Evolutionary conservation across 1,139 yeast species (phyloP), one percentile per base, ranked within the genome.

Genomic region (Hansenula sp.): DNA sequence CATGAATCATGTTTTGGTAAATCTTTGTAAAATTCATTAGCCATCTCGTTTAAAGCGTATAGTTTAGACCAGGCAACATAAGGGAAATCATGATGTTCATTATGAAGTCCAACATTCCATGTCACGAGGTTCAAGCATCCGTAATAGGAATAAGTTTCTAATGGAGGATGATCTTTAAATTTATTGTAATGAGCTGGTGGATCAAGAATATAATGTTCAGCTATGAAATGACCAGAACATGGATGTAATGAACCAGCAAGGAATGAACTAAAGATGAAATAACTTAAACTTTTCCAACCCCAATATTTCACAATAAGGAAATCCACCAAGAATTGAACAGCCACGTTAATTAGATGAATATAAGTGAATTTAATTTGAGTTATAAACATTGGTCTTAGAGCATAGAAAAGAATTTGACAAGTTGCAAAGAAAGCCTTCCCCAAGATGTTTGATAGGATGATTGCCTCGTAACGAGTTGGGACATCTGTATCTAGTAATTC

Each of bases 61-160:
- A 89, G 68, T 47, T 81, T 78, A 1, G 94, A 75, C 97, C 97
- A 89, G 0, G 97, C 92, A 52, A 89, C 75, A 59, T 79, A 89
- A 1, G 97, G 97, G 69, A 89, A 89, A 63, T 89, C 97, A 56
- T 89, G 97, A 61, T 89, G 97, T 62, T 89, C 97, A 57, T 85
- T 88, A 61, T 89, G 97, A 60, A 87, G 80, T 2, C 97, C 97
- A 10, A 88, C 96, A 55, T 89, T 89, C 90, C 95, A 89, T 1
- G 94, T 87, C 44, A 89, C 65, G 26, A 69, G 47, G 57, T 89
- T 89, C 52, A 89, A 71, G 17, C 79, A 66, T 0, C 97, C 97
- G 55, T 89, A 89, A 65, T 89, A 89, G 11, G 95, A 84, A 58
- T 82, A 89, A 0, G 97, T 89, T 59, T 89, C 97, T 26, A 58